Conservation (phyloP, 352 stramenopile species). For the Globisporangium iwayamae region DNA sequence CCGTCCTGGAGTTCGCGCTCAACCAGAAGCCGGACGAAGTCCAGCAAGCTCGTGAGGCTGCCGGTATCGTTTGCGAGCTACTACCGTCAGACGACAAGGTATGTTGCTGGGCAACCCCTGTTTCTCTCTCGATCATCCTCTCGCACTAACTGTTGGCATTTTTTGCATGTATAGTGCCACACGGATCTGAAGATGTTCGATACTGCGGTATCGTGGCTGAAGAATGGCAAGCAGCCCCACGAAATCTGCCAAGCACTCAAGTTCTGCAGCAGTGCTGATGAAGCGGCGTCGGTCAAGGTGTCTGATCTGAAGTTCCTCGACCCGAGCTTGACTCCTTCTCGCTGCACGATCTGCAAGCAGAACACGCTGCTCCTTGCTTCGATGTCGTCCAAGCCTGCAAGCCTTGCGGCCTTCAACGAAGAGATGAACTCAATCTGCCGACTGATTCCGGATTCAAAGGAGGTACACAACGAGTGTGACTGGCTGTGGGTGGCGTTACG, state of each 20-base stretch:
- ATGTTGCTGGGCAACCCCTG: slow-evolving; percentile 4
- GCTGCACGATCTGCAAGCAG: slow-evolving; percentile 54
- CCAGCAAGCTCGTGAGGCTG: slow-evolving; percentile 53
- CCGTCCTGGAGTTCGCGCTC: slow-evolving; percentile 54
- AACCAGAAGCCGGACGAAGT: slow-evolving; percentile 57
- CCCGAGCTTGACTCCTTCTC: slow-evolving; percentile 29
- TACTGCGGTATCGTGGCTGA: slow-evolving; percentile 37
- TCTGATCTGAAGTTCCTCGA: slow-evolving; percentile 46
- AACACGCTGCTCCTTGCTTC: slow-evolving; percentile 55
- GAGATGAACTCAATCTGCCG: slow-evolving; percentile 53
- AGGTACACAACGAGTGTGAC: slow-evolving; percentile 18
- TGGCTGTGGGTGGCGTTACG: not conserved
- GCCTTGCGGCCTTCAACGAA: slow-evolving; percentile 42
- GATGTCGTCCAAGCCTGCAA: slow-evolving; percentile 39
- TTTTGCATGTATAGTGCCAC: slow-evolving; percentile 39
- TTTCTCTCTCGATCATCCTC: not conserved
- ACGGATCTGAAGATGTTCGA: slow-evolving; percentile 68
- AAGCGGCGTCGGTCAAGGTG: slow-evolving; percentile 18
- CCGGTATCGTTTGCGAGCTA: slow-evolving; percentile 63
- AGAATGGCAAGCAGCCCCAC: slow-evolving; percentile 55
- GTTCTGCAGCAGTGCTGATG: slow-evolving; percentile 30
- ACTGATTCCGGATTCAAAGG: slow-evolving; percentile 46
- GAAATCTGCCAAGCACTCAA: slow-evolving; percentile 53
- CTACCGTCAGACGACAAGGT: slow-evolving; percentile 61
- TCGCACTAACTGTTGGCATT: not conserved